Conservation (phyloP, 2,329 filamentous ascomycete genomes). For the Mycocentrospora acerina region DNA sequence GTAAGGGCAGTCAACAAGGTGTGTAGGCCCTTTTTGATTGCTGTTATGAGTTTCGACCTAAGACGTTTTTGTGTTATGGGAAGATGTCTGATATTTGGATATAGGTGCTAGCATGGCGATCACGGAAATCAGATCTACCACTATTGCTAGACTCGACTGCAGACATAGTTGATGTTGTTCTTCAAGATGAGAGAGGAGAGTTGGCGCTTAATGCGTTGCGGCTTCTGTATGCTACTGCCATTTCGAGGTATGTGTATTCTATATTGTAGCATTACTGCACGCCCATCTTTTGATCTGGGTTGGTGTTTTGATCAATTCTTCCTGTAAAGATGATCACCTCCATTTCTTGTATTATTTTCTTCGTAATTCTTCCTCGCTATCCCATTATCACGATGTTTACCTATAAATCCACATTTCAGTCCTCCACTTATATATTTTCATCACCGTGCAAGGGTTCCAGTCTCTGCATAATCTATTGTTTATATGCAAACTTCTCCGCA, state of each 20-base stretch:
- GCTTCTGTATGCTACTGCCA: conserved; percentile 72
- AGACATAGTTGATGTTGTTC: conserved; percentile 67
- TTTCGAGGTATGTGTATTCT: conserved; percentile 61
- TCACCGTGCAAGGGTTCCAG: too few species aligned
- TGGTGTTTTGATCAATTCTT: too few species aligned
- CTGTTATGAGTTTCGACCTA: conserved; percentile 1
- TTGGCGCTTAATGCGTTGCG: conserved; percentile 62
- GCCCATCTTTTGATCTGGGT: not conserved
- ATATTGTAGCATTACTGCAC: not conserved
- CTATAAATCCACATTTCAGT: not conserved
- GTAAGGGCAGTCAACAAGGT: conserved; percentile 45
- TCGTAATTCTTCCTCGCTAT: not conserved
- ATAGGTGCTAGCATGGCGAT: conserved; percentile 38
- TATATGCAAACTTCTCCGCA: too few species aligned
- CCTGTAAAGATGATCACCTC: not conserved
- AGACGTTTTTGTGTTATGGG: not conserved
- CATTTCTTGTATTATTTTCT: not conserved
- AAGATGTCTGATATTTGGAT: conserved; percentile 14
- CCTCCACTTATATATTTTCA: not conserved
- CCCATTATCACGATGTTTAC: too few species aligned
- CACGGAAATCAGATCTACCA: conserved; percentile 53
- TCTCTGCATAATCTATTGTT: too few species aligned
- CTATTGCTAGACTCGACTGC: conserved; percentile 79
- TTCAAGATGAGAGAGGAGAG: conserved; percentile 59
- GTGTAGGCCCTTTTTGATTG: conserved; percentile 9